These are phyloP conservation scores for Trichosporon ovoides DNA, from an alignment of 1,284 basidiomycete genomes.

Conservation along the genomic window DNA sequence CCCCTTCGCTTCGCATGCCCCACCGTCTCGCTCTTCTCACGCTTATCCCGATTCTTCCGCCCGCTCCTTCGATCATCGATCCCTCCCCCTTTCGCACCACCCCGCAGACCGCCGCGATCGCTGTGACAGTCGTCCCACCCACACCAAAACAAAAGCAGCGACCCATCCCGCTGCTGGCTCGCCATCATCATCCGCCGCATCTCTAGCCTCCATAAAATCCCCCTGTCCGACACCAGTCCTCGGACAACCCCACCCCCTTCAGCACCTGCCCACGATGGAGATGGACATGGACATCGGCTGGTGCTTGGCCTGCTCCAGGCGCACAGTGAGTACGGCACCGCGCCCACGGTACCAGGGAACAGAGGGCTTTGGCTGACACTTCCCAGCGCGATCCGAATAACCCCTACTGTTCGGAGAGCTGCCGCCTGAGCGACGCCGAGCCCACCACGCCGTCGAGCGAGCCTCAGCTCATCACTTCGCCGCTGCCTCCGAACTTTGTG, in stretches of 20 bases:
- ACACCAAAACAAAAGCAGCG: conserved; percentile 1
- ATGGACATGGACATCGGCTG: conserved; percentile 27
- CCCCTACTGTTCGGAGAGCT: conserved; percentile 41
- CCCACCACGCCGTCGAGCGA: conserved; percentile 11
- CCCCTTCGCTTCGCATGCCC: not conserved
- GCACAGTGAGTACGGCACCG: conserved; percentile 29
- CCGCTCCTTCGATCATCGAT: not conserved
- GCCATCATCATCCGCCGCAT: not conserved
- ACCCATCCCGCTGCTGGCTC: not conserved
- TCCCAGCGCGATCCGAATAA: conserved; percentile 33
- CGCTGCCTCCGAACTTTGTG: conserved; percentile 21
- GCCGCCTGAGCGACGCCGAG: conserved; percentile 29
- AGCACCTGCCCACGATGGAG: conserved; percentile 11
- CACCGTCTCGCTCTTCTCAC: not conserved
- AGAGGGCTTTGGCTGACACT: not conserved
- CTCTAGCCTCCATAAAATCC: not conserved
- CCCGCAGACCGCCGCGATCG: not conserved
- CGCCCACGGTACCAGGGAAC: not conserved
- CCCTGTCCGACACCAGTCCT: not conserved
- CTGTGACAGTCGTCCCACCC: conserved; percentile 4
- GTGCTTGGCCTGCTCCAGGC: conserved; percentile 30
- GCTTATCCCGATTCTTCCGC: not conserved
- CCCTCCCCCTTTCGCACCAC: not conserved
- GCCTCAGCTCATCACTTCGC: conserved; percentile 26
- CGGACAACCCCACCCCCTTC: not conserved